Evolutionary conservation across 345 rosid species (phyloP), one percentile per base, ranked within the genome.

Genomic region (Moricandia arvensis): DNA sequence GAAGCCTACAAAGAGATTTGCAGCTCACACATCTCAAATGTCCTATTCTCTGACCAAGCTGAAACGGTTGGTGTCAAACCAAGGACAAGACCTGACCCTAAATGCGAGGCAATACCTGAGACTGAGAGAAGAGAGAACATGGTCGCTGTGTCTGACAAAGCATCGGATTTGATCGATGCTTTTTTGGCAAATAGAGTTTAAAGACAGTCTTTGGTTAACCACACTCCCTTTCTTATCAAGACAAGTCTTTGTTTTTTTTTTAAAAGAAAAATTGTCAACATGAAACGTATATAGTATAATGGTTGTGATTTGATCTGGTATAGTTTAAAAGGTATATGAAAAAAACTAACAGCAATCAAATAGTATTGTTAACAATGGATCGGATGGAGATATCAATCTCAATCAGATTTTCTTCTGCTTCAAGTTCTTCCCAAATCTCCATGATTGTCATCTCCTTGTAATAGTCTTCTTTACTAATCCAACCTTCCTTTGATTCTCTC

Each of bases 1-100:
- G 97, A 90, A 81, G 80, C 93, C 33, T 92, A 92, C 79, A 87
- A 82, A 71, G 94, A 90, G 79, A 92, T 95, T 59, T 95, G 98
- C 82, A 73, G 89, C 69, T 90, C 97, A 76, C 80, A 87, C 3
- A 34, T 81, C 73, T 89, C 97, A 2, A 76, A 90, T 80, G 63
- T 81, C 57, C 72, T 83, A 21, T 87, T 93, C 80, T 86, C 98
- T 3, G 96, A 93, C 72, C 94, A 91, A 82, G 97, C 97, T 47
- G 85, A 80, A 80, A 87, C 92, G 11, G 82, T 86, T 13, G 89
- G 94, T 43, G 81, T 87, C 75, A 83, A 74, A 79, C 81, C 73
- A 31, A 68, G 66, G 61, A 68, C 66, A 73, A 57, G 70, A 73
- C 61, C 24, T 21, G 24, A 21, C 24, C 24, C 24, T 21, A 21